These are phyloP conservation scores for Mucor mucedo DNA, from an alignment of 371 early-diverging fungal species.

Conservation along the genomic window DNA sequence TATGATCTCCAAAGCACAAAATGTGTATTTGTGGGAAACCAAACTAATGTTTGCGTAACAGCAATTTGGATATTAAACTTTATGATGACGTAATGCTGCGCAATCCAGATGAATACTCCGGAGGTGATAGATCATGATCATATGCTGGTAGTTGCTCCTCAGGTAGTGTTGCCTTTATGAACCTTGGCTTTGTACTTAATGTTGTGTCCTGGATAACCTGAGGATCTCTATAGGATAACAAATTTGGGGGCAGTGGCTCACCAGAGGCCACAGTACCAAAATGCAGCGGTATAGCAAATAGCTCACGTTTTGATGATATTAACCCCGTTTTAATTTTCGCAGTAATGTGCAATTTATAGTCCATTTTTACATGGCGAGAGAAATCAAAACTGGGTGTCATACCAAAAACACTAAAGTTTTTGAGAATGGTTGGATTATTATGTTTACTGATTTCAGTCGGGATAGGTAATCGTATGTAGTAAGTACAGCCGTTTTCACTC, in stretches of 20 bases:
- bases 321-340: constrained; percentile 17
- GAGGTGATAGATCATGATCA: constrained; percentile 20
- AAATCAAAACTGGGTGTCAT: constrained; percentile 22
- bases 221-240: constrained; percentile 21
- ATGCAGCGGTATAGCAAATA: constrained; percentile 20
- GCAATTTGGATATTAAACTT: not conserved
- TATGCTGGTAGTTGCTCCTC: constrained; percentile 31
- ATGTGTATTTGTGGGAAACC: too few species aligned
- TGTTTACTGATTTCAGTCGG: constrained; percentile 19
- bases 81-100: not conserved
- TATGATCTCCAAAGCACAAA: too few species aligned
- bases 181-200: constrained; percentile 25
- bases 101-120: constrained; percentile 1
- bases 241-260: constrained; percentile 10
- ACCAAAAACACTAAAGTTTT: constrained; percentile 27
- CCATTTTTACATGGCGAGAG: constrained; percentile 23
- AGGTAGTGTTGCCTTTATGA: constrained; percentile 7
- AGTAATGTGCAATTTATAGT: constrained; percentile 18
- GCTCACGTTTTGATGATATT: constrained; percentile 11
- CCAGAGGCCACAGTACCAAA: constrained; percentile 25
- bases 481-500: not conserved
- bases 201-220: constrained; percentile 12
- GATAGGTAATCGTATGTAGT: constrained; percentile 22
- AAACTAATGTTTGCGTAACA: too few species aligned
- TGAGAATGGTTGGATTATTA: constrained; percentile 7